Base-by-base conservation (phyloP, 305 asterid genomes). In the Fraxinus paxiana region DNA sequence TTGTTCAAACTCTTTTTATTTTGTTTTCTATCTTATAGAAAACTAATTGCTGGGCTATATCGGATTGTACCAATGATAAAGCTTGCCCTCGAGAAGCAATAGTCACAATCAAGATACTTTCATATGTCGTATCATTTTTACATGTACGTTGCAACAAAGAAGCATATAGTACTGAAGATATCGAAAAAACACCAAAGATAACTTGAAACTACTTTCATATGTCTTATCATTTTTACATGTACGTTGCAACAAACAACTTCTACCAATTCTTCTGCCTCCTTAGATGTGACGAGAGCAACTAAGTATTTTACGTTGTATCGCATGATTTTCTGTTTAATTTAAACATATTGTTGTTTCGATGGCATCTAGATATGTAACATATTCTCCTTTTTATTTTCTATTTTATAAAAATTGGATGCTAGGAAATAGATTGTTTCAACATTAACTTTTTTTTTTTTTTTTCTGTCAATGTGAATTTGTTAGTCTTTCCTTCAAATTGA, bases 241-340 rank as follows among this genome's bases (percentile, higher is more conserved):
- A 30, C 33, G 0, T 30, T 30, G 33, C 1, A 30, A 30, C 33
- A 86, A 84, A 77, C 86, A 12, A 78, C 91, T 31, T 31, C 5
- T 48, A 92, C 94, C 33, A 33, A 80, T 78, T 95, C 97, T 87
- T 93, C 93, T 59, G 84, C 96, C 75, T 92, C 97, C 18, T 84
- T 95, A 87, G 96, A 95, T 61, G 99, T 95, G 75, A 82, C 92
- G 81, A 86, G 81, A 73, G 97, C 90, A 79, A 98, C 99, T 69
- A 90, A 87, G 79, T 88, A 89, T 77, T 95, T 87, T 86, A 93
- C 91, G 85, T 87, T 95, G 31, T 92, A 90, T 87, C 97, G 91
- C 94, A 97, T 95, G 77, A 84, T 10, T 74, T 79, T 38, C 13
- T 33, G 5, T 79, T 79, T 7, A 34, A 34, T 34, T 31, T 34